These are phyloP conservation scores for Piromyces sp. DNA, from an alignment of 192 early-diverging fungal genomes.

Conservation along the genomic window DNA sequence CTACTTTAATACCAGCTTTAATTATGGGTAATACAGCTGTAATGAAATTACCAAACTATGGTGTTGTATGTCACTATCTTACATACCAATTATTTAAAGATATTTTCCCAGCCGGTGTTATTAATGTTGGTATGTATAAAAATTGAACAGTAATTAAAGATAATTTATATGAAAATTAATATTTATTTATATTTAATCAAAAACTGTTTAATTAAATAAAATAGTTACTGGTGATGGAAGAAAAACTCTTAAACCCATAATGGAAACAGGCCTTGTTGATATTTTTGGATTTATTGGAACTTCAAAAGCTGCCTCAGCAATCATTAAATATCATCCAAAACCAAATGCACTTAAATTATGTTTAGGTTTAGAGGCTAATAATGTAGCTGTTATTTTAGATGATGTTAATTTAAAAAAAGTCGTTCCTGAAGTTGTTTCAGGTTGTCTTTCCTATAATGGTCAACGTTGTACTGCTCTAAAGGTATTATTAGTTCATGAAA, in stretches of 20 bases:
- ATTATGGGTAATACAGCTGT: constrained; percentile 2
- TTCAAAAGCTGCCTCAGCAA: not conserved
- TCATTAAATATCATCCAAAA: constrained; percentile 1
- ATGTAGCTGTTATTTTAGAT: not conserved
- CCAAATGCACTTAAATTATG: not conserved
- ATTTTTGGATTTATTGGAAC: constrained; percentile 1
- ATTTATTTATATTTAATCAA: too few species aligned
- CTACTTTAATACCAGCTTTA: constrained; percentile 1
- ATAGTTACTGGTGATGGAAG: not conserved
- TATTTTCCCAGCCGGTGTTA: not conserved
- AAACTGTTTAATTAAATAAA: not conserved
- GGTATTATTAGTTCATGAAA: constrained; percentile 1
- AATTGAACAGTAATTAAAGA: too few species aligned
- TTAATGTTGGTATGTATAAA: not conserved
- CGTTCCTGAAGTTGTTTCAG: not conserved
- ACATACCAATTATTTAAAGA: constrained; percentile 2
- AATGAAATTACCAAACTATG: not conserved
- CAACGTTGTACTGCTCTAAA: constrained; percentile 3
- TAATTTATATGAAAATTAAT: too few species aligned
- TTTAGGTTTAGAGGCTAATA: constrained; percentile 1
- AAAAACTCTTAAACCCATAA: not conserved
- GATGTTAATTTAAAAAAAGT: not conserved
- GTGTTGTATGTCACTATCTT: constrained; percentile 1
- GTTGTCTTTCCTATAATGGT: not conserved
- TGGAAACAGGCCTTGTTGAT: not conserved